phyloP scores from a whole-genome alignment of 2,329 filamentous ascomycete species.

The Fusarium foetens region DNA sequence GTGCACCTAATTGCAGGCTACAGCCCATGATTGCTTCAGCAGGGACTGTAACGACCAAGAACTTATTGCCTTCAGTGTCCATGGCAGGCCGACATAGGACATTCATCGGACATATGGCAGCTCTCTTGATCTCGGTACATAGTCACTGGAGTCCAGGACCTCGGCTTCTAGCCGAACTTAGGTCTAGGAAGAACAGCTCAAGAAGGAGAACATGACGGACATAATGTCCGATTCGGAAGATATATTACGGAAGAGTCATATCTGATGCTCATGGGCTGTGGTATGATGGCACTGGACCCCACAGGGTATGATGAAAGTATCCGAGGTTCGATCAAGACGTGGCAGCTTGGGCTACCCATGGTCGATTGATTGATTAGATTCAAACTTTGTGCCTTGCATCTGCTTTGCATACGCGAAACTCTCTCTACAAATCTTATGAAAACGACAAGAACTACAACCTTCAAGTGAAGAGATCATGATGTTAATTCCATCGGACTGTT shows the following conservation, averaged over 20 bases:
- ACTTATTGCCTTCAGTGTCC: background rate
- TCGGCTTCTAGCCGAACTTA: slow-evolving; percentile 35
- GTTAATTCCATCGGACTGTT: background rate
- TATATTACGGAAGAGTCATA: background rate
- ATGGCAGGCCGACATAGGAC: background rate
- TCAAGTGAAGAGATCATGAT: background rate
- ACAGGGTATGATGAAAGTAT: background rate
- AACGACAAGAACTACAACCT: background rate
- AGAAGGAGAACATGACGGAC: background rate
- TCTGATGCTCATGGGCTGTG: slow-evolving; percentile 5
- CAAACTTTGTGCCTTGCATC: background rate
- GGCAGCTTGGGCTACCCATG: background rate
- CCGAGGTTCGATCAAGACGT: slow-evolving; percentile 1
- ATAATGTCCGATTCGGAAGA: slow-evolving; percentile 17
- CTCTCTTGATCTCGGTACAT: slow-evolving; percentile 2
- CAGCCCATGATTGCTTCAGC: background rate
- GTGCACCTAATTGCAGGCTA: background rate
- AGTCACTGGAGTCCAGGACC: slow-evolving; percentile 7
- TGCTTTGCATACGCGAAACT: background rate
- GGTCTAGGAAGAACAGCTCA: background rate
- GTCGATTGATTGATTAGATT: background rate
- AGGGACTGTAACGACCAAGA: background rate
- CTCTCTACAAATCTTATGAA: background rate
- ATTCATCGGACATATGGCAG: slow-evolving; percentile 24
- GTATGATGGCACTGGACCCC: background rate